phyloP scores from a whole-genome alignment of 2,329 filamentous ascomycete genomes.

The Sporothrix humicola region DNA sequence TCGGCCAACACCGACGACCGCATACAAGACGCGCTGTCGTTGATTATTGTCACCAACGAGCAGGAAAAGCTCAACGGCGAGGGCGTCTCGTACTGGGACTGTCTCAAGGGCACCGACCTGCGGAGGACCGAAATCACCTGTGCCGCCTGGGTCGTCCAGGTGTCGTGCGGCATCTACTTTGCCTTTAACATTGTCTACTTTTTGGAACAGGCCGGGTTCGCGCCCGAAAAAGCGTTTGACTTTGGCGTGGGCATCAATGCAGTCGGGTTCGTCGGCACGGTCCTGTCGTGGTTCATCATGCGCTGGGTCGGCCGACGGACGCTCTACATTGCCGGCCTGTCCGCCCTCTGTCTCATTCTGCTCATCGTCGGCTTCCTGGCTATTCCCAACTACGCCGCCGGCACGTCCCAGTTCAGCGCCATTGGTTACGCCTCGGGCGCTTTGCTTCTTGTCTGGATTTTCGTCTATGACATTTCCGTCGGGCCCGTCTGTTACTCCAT shows the following conservation, averaged over 20 bases:
- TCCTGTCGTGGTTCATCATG: constrained; percentile 36
- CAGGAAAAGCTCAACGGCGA: constrained; percentile 46
- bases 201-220: constrained; percentile 42
- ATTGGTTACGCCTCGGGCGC: constrained; percentile 28
- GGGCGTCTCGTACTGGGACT: constrained; percentile 51
- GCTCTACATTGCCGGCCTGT: constrained; percentile 35
- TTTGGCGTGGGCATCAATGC: constrained; percentile 46
- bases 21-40: constrained; percentile 43
- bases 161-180: constrained; percentile 45
- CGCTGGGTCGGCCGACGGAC: constrained; percentile 34
- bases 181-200: constrained; percentile 44
- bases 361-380: constrained; percentile 38
- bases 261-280: constrained; percentile 37
- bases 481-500: constrained; percentile 48
- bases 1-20: constrained; percentile 38
- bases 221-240: constrained; percentile 43
- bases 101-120: constrained; percentile 53
- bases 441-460: constrained; percentile 34
- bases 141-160: constrained; percentile 43
- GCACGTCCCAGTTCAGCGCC: neutral
- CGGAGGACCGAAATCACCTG: constrained; percentile 54
- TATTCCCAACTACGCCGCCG: constrained; percentile 2
- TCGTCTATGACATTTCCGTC: constrained; percentile 47
- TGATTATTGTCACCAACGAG: constrained; percentile 53
- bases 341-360: constrained; percentile 34